Conservation (phyloP, 768 basidiomycete species). For the Tylopilus rubrobrunneus region DNA sequence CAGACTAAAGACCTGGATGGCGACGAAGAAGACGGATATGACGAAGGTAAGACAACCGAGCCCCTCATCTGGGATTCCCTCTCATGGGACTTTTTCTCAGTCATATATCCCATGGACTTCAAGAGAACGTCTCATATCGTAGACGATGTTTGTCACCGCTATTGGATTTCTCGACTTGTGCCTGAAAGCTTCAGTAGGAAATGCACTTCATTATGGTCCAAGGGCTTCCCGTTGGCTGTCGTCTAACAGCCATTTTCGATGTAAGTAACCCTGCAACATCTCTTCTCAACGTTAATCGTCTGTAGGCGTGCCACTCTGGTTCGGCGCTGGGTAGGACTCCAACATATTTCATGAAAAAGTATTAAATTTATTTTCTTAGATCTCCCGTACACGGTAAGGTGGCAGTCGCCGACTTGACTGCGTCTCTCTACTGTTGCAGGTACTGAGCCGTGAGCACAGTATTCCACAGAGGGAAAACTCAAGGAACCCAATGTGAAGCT, state of each 20-base stretch:
- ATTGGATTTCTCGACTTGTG: background rate
- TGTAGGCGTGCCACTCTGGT: slow-evolving; percentile 85
- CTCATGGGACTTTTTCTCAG: slow-evolving; percentile 31
- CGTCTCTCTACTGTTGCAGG: background rate
- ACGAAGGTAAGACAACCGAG: slow-evolving; percentile 52
- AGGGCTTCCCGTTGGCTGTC: slow-evolving; percentile 79
- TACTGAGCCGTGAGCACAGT: slow-evolving; percentile 38
- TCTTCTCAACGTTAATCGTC: background rate
- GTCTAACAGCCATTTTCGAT: slow-evolving; percentile 80
- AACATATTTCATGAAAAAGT: background rate
- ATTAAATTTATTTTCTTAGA: slow-evolving; percentile 36
- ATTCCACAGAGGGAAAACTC: slow-evolving; percentile 92
- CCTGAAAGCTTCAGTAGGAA: slow-evolving; percentile 34
- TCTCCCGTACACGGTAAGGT: slow-evolving; percentile 60
- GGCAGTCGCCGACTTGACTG: background rate
- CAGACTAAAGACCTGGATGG: slow-evolving; percentile 81
- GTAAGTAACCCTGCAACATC: slow-evolving; percentile 39
- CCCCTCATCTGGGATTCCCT: slow-evolving; percentile 3
- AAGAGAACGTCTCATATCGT: slow-evolving; percentile 71
- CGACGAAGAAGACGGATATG: slow-evolving; percentile 80
- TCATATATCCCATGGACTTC: slow-evolving; percentile 83
- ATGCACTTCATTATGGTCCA: slow-evolving; percentile 81
- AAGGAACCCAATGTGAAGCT: slow-evolving; percentile 89
- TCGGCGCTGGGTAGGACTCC: slow-evolving; percentile 65
- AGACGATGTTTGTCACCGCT: slow-evolving; percentile 69